Conservation (phyloP, 805 yeast species). For the Metschnikowia anglica region DNA sequence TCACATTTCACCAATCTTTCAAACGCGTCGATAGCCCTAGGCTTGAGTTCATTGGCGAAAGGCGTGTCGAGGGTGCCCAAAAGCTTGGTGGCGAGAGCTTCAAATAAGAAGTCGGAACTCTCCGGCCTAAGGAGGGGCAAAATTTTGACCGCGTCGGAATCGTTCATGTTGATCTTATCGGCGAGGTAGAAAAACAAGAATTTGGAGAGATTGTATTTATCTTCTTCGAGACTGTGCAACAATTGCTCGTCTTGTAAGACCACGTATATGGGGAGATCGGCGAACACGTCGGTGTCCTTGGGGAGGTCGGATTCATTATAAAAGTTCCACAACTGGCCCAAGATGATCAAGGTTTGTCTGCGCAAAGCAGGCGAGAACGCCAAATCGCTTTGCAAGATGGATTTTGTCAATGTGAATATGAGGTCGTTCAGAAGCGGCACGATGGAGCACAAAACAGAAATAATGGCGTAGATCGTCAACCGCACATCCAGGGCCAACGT, state of each 20-base stretch:
- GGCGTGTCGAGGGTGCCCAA: conserved; percentile 9
- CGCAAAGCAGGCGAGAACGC: conserved; percentile 23
- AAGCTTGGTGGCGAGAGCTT: conserved; percentile 18
- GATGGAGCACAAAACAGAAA: conserved; percentile 75
- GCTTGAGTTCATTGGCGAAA: conserved; percentile 19
- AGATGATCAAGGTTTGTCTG: conserved; percentile 38
- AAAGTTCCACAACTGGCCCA: conserved; percentile 42
- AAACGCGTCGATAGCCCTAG: conserved; percentile 20
- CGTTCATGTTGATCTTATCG: conserved; percentile 22
- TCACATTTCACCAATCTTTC: conserved; percentile 25
- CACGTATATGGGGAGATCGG: conserved; percentile 8
- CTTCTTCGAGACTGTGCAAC: conserved; percentile 21
- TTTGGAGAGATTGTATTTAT: conserved; percentile 31
- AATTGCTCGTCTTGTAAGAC: conserved; percentile 12
- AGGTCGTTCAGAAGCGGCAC: conserved; percentile 50
- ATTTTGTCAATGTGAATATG: conserved; percentile 33
- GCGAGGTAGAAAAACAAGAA: conserved; percentile 32
- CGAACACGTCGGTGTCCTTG: conserved; percentile 21
- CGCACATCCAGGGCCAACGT: conserved; percentile 54
- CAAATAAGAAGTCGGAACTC: conserved; percentile 18
- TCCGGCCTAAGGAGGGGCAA: conserved; percentile 26
- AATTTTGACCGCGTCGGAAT: conserved; percentile 21
- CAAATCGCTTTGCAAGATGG: conserved; percentile 29
- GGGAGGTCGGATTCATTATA: conserved; percentile 21
- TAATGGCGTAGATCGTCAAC: conserved; percentile 77